Evolutionary conservation across 768 basidiomycete species (phyloP).

Genomic region (Collybiopsis confluens): DNA sequence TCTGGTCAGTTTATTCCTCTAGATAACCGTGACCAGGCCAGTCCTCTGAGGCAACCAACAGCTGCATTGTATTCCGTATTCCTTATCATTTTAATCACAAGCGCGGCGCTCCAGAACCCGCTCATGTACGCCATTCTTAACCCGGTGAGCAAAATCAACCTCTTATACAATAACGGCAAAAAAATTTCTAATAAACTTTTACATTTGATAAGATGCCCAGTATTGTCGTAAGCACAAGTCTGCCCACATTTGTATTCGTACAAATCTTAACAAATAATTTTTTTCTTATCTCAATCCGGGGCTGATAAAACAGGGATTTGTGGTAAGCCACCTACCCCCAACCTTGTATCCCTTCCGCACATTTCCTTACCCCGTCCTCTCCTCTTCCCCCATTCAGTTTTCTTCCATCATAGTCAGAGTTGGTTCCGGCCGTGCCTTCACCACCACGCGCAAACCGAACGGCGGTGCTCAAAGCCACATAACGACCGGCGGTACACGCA

Average conservation of each 20-base stretch:
- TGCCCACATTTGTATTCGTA: too few species aligned
- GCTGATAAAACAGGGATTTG: not conserved
- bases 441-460: not conserved
- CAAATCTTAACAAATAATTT: too few species aligned
- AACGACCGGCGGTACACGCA: not conserved
- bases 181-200: not conserved
- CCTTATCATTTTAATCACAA: constrained; percentile 4
- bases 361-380: too few species aligned
- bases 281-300: too few species aligned
- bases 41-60: not conserved
- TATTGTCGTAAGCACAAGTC: not conserved
- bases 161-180: not conserved
- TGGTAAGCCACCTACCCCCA: not conserved
- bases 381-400: too few species aligned
- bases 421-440: not conserved
- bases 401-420: constrained; percentile 1
- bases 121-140: constrained; percentile 5
- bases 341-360: not conserved
- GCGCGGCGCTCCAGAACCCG: constrained; percentile 4
- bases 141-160: not conserved
- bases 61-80: constrained; percentile 3
- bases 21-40: too few species aligned
- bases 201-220: not conserved
- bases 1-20: not conserved
- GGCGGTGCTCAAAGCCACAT: not conserved